phyloP scores from a whole-genome alignment of 2,329 filamentous ascomycete genomes.

The Penicillium sp. region DNA sequence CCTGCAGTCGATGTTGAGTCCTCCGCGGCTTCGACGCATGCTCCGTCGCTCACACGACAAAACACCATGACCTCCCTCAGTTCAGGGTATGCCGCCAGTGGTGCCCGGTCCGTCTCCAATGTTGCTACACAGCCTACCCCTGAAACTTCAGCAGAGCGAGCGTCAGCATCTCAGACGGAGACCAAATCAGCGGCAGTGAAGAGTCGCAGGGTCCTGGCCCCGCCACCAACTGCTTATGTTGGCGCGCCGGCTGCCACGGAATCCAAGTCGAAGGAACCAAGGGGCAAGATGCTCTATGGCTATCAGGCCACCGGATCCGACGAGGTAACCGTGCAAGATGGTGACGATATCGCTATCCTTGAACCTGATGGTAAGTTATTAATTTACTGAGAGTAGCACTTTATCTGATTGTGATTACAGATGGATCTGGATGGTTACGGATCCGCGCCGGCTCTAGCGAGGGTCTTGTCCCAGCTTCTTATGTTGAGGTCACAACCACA shows the following conservation, averaged over 20 bases:
- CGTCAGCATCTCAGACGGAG: constrained; percentile 38
- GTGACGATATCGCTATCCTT: constrained; percentile 71
- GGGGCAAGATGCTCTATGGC: constrained; percentile 83
- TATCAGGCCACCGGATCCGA: constrained; percentile 80
- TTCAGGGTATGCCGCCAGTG: constrained; percentile 80
- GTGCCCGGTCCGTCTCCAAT: constrained; percentile 71
- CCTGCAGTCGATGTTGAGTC: constrained; percentile 38
- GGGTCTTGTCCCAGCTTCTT: constrained; percentile 83
- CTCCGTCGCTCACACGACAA: constrained; percentile 68
- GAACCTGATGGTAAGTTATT: constrained; percentile 77
- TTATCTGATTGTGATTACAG: constrained; percentile 45
- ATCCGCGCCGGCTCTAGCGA: constrained; percentile 70
- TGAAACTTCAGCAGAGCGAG: constrained; percentile 42
- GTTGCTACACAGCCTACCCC: constrained; percentile 53
- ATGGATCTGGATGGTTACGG: constrained; percentile 88
- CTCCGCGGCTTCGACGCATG: constrained; percentile 50
- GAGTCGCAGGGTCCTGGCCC: constrained; percentile 77
- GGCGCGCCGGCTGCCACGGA: constrained; percentile 58
- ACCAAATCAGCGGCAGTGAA: constrained; percentile 33
- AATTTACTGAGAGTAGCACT: neutral
- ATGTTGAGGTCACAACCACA: constrained; percentile 66
- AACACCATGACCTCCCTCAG: constrained; percentile 90
- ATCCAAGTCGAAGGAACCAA: constrained; percentile 54
- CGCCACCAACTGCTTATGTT: constrained; percentile 79
- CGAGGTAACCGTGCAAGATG: constrained; percentile 77